Base-by-base conservation (phyloP, 352 stramenopile genomes). In the Phytophthora nicotianae region DNA sequence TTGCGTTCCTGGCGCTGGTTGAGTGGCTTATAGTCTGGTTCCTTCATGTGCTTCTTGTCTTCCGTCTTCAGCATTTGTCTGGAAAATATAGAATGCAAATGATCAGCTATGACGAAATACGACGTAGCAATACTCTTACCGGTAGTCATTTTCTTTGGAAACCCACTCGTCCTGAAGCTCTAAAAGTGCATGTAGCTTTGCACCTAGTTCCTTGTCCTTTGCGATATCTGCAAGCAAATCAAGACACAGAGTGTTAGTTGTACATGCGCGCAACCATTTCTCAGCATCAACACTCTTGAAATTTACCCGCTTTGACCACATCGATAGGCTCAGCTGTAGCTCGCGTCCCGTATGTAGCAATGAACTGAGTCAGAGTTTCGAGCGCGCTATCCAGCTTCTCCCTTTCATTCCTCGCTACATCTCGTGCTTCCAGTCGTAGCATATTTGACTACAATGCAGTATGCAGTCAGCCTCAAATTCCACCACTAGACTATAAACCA, bases 21-120 rank as follows among this genome's bases (percentile, higher is more conserved):
- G 24, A 96, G 68, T 32, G 73, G 67, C 3, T 85, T 74, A 37
- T 84, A 93, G 42, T 96, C 87, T 17, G 55, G 42, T 49, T 91
- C 82, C 40, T 89, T 87, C 71, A 96, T 75, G 58, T 88, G 63
- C 46, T 96, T 96, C 60, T 96, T 96, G 70, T 96, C 87, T 58
- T 96, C 87, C 0, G 83, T 92, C 69, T 96, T 96, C 16, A 96
- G 79, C 83, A 96, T 90, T 81, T 91, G 85, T 11, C 85, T 94
- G 33, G 3, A 19, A 43, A 20, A 32, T 14, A 17, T 32, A 32
- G 17, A 50, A n/a, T 13, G 11, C 24, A 47, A 26, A 10, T 46
- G 40, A 2, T 23, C 23, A 58, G 20, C 37, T 45, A 26, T 21
- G 21, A 45, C 5, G 26, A 19, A 43, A 43, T 11, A 21, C 37